A percentile compares a stretch with the other conserved stretches of the same genome.
phyloP scores from a whole-genome alignment of 2,329 filamentous ascomycete genomes.

The Colletotrichum falcatum region DNA sequence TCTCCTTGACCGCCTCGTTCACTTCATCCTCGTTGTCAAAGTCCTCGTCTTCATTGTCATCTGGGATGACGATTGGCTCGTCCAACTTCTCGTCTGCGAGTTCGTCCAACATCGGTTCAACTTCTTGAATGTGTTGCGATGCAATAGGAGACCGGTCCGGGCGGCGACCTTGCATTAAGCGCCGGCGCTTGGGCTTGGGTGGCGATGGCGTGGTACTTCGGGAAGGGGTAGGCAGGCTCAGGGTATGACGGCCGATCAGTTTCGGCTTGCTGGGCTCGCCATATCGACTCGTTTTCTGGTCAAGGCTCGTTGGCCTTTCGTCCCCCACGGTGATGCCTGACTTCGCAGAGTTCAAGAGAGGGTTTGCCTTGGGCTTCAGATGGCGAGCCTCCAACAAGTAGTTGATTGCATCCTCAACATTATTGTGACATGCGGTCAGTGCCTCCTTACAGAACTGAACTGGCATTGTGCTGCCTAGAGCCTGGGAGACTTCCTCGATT shows the following conservation, averaged over 20 bases:
- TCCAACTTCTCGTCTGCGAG: slow-evolving; percentile 49
- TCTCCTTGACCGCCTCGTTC: slow-evolving; percentile 41
- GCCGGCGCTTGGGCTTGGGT: slow-evolving; percentile 46
- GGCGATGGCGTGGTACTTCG: slow-evolving; percentile 46
- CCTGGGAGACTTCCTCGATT: slow-evolving; percentile 53
- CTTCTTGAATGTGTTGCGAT: slow-evolving; percentile 45
- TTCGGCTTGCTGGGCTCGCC: slow-evolving; percentile 30
- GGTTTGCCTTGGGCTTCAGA: slow-evolving; percentile 41
- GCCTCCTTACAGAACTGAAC: slow-evolving; percentile 50
- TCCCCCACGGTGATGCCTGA: slow-evolving; percentile 41
- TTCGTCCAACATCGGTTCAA: slow-evolving; percentile 41
- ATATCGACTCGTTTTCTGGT: slow-evolving; percentile 35
- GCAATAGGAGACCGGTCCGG: slow-evolving; percentile 40
- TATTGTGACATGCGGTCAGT: slow-evolving; percentile 48
- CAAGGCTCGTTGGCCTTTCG: slow-evolving; percentile 15
- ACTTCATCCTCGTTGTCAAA: slow-evolving; percentile 48
- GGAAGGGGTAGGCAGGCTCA: slow-evolving; percentile 38
- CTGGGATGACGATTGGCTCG: slow-evolving; percentile 45
- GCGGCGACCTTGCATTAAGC: slow-evolving; percentile 53
- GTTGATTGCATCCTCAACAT: slow-evolving; percentile 52
- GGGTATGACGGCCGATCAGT: slow-evolving; percentile 41
- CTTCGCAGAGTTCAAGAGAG: slow-evolving; percentile 41
- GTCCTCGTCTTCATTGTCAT: slow-evolving; percentile 57
- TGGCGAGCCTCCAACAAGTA: slow-evolving; percentile 46
- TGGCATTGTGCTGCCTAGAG: slow-evolving; percentile 49